phyloP scores from a whole-genome alignment of 2,329 filamentous ascomycete genomes.

The Hirsutella thompsonii region DNA sequence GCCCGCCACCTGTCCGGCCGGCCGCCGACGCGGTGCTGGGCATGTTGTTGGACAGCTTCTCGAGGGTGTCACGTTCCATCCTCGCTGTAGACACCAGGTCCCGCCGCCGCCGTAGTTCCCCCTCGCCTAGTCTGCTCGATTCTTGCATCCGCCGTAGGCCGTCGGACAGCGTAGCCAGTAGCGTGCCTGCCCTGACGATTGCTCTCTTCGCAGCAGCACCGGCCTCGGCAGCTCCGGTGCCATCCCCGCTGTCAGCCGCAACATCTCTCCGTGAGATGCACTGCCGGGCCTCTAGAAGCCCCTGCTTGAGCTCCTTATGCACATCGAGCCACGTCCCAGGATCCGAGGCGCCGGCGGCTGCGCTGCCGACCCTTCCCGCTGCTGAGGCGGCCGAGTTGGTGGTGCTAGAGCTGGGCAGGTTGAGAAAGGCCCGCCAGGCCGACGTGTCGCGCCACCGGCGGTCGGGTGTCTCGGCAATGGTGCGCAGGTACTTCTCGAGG shows the following conservation, averaged over 20 bases:
- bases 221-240: slow-evolving; percentile 41
- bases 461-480: slow-evolving; percentile 62
- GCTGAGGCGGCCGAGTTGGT: slow-evolving; percentile 35
- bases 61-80: slow-evolving; percentile 64
- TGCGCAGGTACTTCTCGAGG: slow-evolving; percentile 59
- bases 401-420: slow-evolving; percentile 43
- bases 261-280: slow-evolving; percentile 55
- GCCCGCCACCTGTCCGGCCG: slow-evolving; percentile 30
- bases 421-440: slow-evolving; percentile 62
- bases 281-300: slow-evolving; percentile 51
- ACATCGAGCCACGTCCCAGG: slow-evolving; percentile 66
- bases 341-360: slow-evolving; percentile 33
- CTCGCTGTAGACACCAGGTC: slow-evolving; percentile 58
- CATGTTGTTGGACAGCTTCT: slow-evolving; percentile 53
- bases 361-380: slow-evolving; percentile 26
- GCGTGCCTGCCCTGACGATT: slow-evolving; percentile 53
- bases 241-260: slow-evolving; percentile 24
- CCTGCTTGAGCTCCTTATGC: slow-evolving; percentile 58
- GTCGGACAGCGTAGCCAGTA: slow-evolving; percentile 52
- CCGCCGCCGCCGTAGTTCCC: slow-evolving; percentile 57
- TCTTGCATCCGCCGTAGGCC: slow-evolving; percentile 48
- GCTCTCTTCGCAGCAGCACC: slow-evolving; percentile 63
- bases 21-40: slow-evolving; percentile 15
- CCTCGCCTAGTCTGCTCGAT: slow-evolving; percentile 48
- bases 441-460: slow-evolving; percentile 61